Conservation (phyloP, 2,329 filamentous ascomycete species). For the Dactylellina haptotyla region DNA sequence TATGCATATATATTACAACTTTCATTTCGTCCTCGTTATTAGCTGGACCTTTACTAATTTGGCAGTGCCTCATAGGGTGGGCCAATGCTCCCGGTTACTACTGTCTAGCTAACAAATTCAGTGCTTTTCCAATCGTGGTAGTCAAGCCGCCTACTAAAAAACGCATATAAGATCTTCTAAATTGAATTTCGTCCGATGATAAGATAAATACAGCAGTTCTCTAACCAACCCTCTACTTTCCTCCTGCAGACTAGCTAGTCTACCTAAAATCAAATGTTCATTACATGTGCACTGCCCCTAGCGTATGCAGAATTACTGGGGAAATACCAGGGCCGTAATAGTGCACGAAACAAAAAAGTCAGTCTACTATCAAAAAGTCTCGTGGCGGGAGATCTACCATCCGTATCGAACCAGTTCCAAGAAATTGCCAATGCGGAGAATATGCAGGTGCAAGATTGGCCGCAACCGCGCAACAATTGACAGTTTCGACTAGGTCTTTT, state of each 20-base stretch:
- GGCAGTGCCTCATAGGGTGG: no score
- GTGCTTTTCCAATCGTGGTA: no score
- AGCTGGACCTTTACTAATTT: no score
- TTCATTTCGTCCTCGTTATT: no score
- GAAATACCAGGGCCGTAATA: no score
- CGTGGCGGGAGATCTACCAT: slow-evolving; percentile 51
- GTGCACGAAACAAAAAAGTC: neutral
- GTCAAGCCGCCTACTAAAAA: neutral
- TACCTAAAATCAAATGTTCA: neutral
- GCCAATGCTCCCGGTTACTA: no score
- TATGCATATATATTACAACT: no score
- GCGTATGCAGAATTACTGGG: slow-evolving; percentile 1
- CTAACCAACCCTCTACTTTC: slow-evolving; percentile 1
- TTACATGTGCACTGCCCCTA: neutral
- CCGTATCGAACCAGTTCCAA: slow-evolving; percentile 51
- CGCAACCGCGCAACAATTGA: slow-evolving; percentile 10
- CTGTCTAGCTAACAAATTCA: no score
- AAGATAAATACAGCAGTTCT: slow-evolving; percentile 32
- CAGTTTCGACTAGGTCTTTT: neutral
- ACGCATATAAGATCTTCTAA: neutral
- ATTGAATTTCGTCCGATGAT: slow-evolving; percentile 35
- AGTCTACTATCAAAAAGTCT: neutral
- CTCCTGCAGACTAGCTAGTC: slow-evolving; percentile 2
- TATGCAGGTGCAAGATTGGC: slow-evolving; percentile 51
- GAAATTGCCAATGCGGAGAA: slow-evolving; percentile 52